Evolutionary conservation across 2,329 filamentous ascomycete species (phyloP).

Genomic region (Mycosphaerella arachidis): DNA sequence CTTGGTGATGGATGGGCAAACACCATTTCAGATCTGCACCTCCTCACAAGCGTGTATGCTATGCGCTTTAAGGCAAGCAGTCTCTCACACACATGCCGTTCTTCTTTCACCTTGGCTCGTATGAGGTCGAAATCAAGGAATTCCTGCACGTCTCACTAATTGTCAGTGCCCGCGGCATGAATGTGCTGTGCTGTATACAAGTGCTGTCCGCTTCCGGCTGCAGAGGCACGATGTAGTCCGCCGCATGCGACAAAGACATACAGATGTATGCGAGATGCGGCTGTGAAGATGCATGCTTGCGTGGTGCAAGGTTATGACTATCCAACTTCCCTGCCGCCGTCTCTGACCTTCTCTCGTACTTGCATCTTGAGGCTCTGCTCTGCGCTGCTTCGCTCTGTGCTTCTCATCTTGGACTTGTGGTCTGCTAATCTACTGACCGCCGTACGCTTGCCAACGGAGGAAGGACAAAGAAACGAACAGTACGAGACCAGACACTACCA

Average conservation of each 20-base stretch:
- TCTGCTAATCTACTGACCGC: not conserved
- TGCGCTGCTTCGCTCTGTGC: not conserved
- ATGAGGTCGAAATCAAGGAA: not conserved
- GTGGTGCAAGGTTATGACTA: constrained; percentile 10
- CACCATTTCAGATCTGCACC: not conserved
- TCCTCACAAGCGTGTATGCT: not conserved
- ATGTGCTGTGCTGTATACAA: constrained; percentile 5
- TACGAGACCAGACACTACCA: not conserved
- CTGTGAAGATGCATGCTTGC: constrained; percentile 19
- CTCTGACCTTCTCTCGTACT: too few species aligned
- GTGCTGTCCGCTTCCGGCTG: constrained; percentile 10
- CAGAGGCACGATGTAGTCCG: not conserved
- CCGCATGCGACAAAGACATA: constrained; percentile 27
- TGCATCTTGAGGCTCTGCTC: not conserved
- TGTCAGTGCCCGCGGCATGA: constrained; percentile 19
- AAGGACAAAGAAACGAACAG: not conserved
- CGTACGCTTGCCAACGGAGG: not conserved
- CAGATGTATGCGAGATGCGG: constrained; percentile 13
- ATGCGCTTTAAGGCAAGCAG: not conserved
- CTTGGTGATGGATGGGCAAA: constrained; percentile 16
- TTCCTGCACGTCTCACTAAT: constrained; percentile 9
- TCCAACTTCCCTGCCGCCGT: not conserved
- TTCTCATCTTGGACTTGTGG: not conserved
- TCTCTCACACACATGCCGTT: not conserved
- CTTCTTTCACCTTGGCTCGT: not conserved